phyloP scores from a whole-genome alignment of 345 rosid species.

The Linum lewisii region DNA sequence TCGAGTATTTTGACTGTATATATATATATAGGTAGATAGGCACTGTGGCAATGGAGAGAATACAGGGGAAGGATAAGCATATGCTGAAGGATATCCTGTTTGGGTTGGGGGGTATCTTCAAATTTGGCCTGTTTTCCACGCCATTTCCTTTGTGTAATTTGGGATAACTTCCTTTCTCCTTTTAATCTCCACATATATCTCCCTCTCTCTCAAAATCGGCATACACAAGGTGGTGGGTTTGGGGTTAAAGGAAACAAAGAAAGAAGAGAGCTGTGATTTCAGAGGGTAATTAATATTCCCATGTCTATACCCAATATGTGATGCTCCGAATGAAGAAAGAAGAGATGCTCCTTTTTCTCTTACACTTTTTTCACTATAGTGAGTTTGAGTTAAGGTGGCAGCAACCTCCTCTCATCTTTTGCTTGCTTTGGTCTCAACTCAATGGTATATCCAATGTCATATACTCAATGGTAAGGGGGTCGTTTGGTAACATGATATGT shows the following conservation, averaged over 20 bases:
- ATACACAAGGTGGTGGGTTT: too few relatives aligned
- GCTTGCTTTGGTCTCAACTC: background rate
- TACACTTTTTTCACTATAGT: background rate
- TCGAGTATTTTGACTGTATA: too few relatives aligned
- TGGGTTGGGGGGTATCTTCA: constrained; percentile 12
- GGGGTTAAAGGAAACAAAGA: too few relatives aligned
- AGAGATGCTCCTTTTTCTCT: background rate
- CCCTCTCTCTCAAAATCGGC: too few relatives aligned
- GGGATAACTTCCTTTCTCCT: too few relatives aligned
- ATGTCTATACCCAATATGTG: too few relatives aligned
- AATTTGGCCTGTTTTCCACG: background rate
- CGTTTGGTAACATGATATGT: too few relatives aligned
- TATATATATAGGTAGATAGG: background rate
- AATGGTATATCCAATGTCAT: constrained; percentile 26
- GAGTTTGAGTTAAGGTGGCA: constrained; percentile 11
- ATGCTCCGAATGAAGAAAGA: background rate
- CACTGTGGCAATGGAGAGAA: too few relatives aligned
- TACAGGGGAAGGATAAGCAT: background rate
- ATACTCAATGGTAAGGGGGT: too few relatives aligned
- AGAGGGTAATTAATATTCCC: background rate
- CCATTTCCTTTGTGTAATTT: too few relatives aligned
- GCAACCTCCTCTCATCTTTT: background rate
- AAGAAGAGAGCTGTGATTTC: background rate
- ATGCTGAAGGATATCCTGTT: constrained; percentile 37
- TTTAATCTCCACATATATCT: too few relatives aligned